Percentiles rank a stretch among this genome's conserved stretches.
phyloP scores from a whole-genome alignment of 164 flowering plant genomes.

The Annona cherimola region DNA sequence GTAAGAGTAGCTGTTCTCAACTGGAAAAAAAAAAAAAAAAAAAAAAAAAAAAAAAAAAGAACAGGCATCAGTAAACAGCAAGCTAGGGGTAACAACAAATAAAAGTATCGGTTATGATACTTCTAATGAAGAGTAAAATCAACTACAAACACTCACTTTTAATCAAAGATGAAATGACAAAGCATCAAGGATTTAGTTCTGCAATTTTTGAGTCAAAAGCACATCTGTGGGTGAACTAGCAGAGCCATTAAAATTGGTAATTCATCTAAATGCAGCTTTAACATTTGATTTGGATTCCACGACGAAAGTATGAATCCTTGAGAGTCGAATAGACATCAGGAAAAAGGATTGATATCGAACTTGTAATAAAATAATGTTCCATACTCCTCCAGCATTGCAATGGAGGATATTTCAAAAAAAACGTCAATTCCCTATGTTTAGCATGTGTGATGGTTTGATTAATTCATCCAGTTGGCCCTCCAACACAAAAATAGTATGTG shows the following conservation, averaged over 20 bases:
- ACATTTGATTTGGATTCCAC: background rate
- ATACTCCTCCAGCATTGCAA: no score
- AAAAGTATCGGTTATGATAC: background rate
- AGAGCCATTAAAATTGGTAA: background rate
- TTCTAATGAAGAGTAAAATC: background rate
- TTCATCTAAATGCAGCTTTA: background rate
- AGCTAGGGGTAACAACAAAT: background rate
- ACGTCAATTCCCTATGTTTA: no score
- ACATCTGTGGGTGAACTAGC: background rate
- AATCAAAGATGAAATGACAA: background rate
- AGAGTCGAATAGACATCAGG: no score
- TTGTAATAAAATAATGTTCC: no score
- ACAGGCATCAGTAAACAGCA: background rate
- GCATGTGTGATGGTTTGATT: no score
- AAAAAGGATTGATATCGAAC: no score
- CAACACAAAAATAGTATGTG: no score
- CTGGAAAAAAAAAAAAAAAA: constrained; percentile 46
- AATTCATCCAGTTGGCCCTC: no score
- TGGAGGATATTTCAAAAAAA: no score
- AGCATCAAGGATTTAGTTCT: no score
- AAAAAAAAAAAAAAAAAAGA: no score
- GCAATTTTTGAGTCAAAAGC: background rate
- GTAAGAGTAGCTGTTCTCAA: constrained; percentile 85
- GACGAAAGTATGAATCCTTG: background rate
- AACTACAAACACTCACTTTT: background rate